Evolutionary conservation across 2,329 filamentous ascomycete genomes (phyloP).

Genomic region (Fusarium falciforme): DNA sequence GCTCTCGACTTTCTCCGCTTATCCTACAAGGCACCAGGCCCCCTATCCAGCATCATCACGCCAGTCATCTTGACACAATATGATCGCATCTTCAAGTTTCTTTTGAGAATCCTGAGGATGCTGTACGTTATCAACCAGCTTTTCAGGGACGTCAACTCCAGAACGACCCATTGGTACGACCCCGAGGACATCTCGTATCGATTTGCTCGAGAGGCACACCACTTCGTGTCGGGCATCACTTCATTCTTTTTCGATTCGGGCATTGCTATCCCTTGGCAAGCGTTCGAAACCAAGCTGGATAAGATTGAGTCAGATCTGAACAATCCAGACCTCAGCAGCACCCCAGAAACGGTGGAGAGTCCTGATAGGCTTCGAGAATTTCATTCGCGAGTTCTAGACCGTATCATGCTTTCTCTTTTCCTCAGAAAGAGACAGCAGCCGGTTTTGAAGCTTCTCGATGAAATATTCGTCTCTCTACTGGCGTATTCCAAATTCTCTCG

Average conservation of each 20-base stretch:
- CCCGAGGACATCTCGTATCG: slow-evolving; percentile 58
- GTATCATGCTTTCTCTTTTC: slow-evolving; percentile 79
- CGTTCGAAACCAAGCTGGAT: slow-evolving; percentile 75
- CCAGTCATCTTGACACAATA: slow-evolving; percentile 79
- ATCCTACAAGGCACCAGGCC: slow-evolving; percentile 81
- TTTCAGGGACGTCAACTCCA: slow-evolving; percentile 65
- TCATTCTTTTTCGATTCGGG: slow-evolving; percentile 85
- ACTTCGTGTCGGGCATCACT: slow-evolving; percentile 79
- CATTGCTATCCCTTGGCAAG: slow-evolving; percentile 77
- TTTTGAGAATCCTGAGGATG: slow-evolving; percentile 83
- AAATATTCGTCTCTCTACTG: slow-evolving; percentile 79
- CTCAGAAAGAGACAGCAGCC: slow-evolving; percentile 80
- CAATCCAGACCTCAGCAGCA: slow-evolving; percentile 51
- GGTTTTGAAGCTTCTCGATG: slow-evolving; percentile 78
- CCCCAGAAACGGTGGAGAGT: slow-evolving; percentile 56
- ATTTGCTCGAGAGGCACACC: slow-evolving; percentile 81
- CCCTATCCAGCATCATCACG: slow-evolving; percentile 80
- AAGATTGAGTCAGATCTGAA: slow-evolving; percentile 69
- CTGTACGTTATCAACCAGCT: slow-evolving; percentile 78
- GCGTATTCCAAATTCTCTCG: slow-evolving; percentile 70
- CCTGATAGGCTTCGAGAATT: slow-evolving; percentile 74
- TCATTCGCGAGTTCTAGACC: slow-evolving; percentile 79
- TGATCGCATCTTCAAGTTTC: slow-evolving; percentile 83
- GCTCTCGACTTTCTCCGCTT: slow-evolving; percentile 94
- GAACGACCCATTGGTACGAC: slow-evolving; percentile 49